phyloP scores from a whole-genome alignment of 225 moss, liverwort and hornwort genomes.

The Climacium dendroides region DNA sequence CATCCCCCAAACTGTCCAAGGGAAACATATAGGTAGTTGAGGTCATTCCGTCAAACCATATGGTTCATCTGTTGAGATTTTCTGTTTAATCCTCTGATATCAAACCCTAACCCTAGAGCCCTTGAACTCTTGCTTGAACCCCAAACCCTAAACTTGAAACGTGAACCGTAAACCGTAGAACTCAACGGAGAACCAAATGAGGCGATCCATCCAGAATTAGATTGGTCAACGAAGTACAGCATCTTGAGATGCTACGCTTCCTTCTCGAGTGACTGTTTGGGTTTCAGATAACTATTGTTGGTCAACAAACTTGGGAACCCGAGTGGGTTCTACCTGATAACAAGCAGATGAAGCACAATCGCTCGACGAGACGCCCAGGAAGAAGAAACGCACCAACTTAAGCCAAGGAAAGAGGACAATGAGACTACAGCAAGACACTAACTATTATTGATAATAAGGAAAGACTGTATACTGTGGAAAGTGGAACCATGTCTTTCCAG shows the following conservation, averaged over 20 bases:
- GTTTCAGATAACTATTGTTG: too few species aligned
- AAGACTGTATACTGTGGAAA: too few species aligned
- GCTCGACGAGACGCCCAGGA: background rate
- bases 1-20: too few species aligned
- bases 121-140: background rate
- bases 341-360: background rate
- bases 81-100: background rate
- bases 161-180: background rate
- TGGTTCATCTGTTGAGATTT: background rate
- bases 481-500: too few species aligned
- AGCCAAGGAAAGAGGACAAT: background rate
- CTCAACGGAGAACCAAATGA: background rate
- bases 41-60: background rate
- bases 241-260: background rate
- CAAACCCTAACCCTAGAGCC: too few species aligned
- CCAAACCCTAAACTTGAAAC: background rate
- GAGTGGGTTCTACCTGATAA: background rate
- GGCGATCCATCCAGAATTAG: background rate
- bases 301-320: too few species aligned
- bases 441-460: too few species aligned
- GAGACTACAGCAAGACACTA: background rate
- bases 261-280: background rate
- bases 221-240: background rate
- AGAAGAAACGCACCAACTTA: background rate
- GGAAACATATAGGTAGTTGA: background rate